Conservation (phyloP, 257 asterid species). For the Echites panduratus region DNA sequence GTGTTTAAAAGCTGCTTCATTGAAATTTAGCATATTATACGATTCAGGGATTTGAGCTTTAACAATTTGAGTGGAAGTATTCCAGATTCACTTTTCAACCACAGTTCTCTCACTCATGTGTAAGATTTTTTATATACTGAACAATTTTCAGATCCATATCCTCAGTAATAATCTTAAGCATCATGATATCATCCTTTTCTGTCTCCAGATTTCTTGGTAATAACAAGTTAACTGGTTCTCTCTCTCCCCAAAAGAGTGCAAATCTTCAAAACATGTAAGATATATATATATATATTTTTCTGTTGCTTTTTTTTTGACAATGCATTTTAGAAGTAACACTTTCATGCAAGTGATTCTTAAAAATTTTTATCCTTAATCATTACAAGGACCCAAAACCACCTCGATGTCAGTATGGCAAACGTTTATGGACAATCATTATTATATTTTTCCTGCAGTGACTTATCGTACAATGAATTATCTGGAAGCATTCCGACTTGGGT, state of each 20-base stretch:
- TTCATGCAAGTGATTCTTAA: not conserved
- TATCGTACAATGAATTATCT: constrained; percentile 64
- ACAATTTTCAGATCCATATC: not conserved
- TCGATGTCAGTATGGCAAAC: not conserved
- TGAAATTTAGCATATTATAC: constrained; percentile 9
- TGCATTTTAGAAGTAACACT: not conserved
- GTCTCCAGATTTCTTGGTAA: constrained; percentile 75
- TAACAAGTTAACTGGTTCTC: constrained; percentile 53
- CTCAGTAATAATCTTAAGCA: no score
- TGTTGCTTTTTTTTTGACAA: not conserved
- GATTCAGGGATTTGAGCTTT: constrained; percentile 88
- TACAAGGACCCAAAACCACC: not conserved
- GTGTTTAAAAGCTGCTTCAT: not conserved
- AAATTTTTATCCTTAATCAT: not conserved
- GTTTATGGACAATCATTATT: constrained; percentile 3
- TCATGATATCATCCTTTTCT: not conserved
- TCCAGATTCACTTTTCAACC: constrained; percentile 55
- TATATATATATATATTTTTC: no score
- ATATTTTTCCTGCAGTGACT: constrained; percentile 42
- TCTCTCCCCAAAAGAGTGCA: constrained; percentile 44
- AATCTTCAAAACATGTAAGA: constrained; percentile 54
- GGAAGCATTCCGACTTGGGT: constrained; percentile 80
- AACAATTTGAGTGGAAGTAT: constrained; percentile 59
- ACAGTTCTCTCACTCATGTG: constrained; percentile 44
- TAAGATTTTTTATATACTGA: constrained; percentile 22